Evolutionary conservation across 176 grass and related monocot genomes (phyloP).

Genomic region (Phragmites australis): DNA sequence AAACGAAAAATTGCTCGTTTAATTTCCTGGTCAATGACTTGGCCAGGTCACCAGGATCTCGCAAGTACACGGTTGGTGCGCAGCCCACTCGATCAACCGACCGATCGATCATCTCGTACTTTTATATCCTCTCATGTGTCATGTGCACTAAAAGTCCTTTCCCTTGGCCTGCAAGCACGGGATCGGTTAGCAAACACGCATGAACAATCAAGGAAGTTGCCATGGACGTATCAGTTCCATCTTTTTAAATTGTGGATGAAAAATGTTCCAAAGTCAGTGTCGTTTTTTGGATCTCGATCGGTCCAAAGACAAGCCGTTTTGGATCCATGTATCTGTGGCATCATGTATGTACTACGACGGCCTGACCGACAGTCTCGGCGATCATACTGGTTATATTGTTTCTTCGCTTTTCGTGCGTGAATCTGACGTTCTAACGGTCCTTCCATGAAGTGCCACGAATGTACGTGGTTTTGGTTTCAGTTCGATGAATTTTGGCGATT

Average conservation of each 20-base stretch:
- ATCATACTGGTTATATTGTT: not conserved
- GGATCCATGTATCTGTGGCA: no score
- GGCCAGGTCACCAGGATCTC: not conserved
- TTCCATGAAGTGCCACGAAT: no score
- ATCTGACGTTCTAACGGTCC: not conserved
- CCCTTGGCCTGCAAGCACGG: not conserved
- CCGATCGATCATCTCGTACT: not conserved
- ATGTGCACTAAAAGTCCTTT: not conserved
- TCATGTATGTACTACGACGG: not conserved
- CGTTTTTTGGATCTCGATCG: not conserved
- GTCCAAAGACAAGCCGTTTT: not conserved
- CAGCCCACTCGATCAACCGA: not conserved
- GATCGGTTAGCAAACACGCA: not conserved
- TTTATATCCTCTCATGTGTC: not conserved
- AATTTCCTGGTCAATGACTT: not conserved
- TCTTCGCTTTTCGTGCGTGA: slow-evolving; percentile 1
- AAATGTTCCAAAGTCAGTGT: not conserved
- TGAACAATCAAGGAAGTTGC: not conserved
- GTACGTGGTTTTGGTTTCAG: no score
- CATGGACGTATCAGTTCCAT: not conserved
- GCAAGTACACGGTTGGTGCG: not conserved
- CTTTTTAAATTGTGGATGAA: not conserved
- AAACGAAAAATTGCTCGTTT: not conserved
- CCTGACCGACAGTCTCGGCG: not conserved
- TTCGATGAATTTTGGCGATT: no score